Base-by-base conservation (phyloP, 805 yeast genomes). In the Zygotorulaspora sp. region DNA sequence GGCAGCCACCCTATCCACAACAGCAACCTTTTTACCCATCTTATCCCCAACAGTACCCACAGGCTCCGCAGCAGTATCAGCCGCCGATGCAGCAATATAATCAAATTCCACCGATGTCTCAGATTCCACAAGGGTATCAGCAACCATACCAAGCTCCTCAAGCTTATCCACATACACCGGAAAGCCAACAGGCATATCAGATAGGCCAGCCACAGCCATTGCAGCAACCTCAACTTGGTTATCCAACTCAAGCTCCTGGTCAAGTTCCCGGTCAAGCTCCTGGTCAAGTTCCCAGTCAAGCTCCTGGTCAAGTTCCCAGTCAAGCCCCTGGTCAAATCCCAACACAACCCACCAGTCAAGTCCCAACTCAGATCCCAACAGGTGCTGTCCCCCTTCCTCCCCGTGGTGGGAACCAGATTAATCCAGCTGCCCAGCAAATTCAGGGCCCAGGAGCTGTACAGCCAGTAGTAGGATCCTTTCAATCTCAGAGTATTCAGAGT, bases 201-300 rank as follows among this genome's bases (percentile, higher is more conserved):
- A 44, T 25, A 12, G 41, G 26, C 10, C 38, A 36, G 17, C 31
- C 35, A 19, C 44, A 22, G 15, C 45, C 40, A 22, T 43, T 43
- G 20, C 30, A 41, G 16, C 35, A 32, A 13, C 41, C 25, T 11
- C 32, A 15, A 15, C 31, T n/a, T 16, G 13, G 28, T 27, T 20
- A 12, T 22, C 33, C 6, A 9, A 6, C 9, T 3, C 36, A 17
- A 14, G 18, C 29, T 5, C 20, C 32, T 10, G 21, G n/a, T 11
- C 31, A 28, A 15, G 19, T 7, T 13, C 15, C 7, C 19, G 45
- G 35, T 30, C 42, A 31, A 29, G 25, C 31, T 12, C 41, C 38
- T 9, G 32, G 39, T 6, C 55, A 36, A 27, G n/a, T n/a, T n/a
- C 53, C 21, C 22, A 37, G 13, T 26, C 48, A 37, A 15, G 33